phyloP scores from a whole-genome alignment of 257 asterid genomes.

The Solanum dulcamara region DNA sequence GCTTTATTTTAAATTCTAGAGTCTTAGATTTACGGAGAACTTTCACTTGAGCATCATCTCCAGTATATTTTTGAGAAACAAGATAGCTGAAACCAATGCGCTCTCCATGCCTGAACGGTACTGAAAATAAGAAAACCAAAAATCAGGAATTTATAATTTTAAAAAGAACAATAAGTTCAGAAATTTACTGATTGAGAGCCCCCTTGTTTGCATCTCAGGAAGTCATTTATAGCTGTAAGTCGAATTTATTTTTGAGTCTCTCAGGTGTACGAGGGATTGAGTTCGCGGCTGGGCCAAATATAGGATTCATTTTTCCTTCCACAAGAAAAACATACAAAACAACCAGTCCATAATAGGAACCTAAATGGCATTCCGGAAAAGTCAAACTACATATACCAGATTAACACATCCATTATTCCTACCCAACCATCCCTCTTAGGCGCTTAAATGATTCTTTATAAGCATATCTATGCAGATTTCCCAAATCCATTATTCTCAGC shows the following conservation, averaged over 20 bases:
- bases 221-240: neutral
- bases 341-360: neutral
- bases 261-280: neutral
- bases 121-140: neutral
- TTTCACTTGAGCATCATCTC: constrained; percentile 12
- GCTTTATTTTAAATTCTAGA: constrained; percentile 3
- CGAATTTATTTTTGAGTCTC: neutral
- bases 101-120: constrained; percentile 17
- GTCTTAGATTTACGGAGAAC: constrained; percentile 15
- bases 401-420: neutral
- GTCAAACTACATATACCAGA: neutral
- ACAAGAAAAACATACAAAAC: neutral
- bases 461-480: neutral
- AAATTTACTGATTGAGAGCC: neutral
- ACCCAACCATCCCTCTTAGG: neutral
- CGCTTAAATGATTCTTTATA: neutral
- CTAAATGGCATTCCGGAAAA: neutral
- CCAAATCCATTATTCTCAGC: neutral
- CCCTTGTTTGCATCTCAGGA: neutral
- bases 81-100: constrained; percentile 21
- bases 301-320: neutral
- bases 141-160: neutral
- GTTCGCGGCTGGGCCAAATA: neutral
- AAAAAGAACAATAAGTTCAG: neutral
- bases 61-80: constrained; percentile 15